phyloP scores from a whole-genome alignment of 352 stramenopile species.

The Pythium scleroteichum region DNA sequence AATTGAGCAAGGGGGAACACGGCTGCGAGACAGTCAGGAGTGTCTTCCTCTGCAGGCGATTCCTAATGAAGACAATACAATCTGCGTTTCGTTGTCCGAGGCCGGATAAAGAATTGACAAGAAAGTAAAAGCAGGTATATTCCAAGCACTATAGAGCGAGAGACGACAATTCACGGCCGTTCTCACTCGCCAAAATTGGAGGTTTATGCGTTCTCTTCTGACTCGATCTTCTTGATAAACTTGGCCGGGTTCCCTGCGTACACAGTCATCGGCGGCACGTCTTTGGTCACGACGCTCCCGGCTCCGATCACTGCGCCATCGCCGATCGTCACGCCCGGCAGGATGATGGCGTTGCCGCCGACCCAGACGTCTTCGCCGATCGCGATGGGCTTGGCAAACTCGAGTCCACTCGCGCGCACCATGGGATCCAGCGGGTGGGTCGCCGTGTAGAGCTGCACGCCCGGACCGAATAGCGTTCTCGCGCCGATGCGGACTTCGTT shows the following conservation, averaged over 20 bases:
- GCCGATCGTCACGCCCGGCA: conserved; percentile 72
- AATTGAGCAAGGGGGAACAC: too few species aligned
- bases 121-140: too few species aligned
- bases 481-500: conserved; percentile 78
- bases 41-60: too few species aligned
- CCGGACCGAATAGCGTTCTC: conserved; percentile 72
- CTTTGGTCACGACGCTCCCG: conserved; percentile 79
- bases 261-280: conserved; percentile 65
- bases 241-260: conserved; percentile 74
- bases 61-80: too few species aligned
- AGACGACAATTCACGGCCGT: too few species aligned
- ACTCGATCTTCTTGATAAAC: conserved; percentile 62
- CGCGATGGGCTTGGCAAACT: conserved; percentile 66
- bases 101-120: too few species aligned
- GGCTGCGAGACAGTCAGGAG: too few species aligned
- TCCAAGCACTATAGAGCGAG: too few species aligned
- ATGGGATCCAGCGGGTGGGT: conserved; percentile 71
- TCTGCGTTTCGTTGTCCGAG: too few species aligned
- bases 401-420: conserved; percentile 39
- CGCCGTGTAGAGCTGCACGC: conserved; percentile 80
- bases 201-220: too few species aligned
- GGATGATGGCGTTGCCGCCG: conserved; percentile 71
- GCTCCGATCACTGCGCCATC: conserved; percentile 64
- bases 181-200: too few species aligned
- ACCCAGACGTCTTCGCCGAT: conserved; percentile 90